Conservation (phyloP, 75 land plant species). For the Selaginella tamariscina region DNA sequence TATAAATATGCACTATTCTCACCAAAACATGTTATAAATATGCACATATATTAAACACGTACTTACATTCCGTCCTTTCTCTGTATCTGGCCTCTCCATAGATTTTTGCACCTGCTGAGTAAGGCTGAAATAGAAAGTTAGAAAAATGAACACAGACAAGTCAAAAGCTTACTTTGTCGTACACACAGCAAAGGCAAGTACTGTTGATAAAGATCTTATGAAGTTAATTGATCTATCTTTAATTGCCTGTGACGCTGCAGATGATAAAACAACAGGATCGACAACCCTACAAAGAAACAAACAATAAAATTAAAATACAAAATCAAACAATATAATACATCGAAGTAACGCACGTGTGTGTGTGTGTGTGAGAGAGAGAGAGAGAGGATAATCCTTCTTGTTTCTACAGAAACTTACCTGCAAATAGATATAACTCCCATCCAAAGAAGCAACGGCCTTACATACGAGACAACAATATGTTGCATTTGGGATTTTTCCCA, state of each 20-base stretch:
- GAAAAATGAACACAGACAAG: neutral
- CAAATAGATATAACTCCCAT: neutral
- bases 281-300: neutral
- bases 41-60: no score
- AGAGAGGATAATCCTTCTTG: no score
- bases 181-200: conserved; percentile 3
- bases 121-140: neutral
- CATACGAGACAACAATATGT: neutral
- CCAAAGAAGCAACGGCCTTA: neutral
- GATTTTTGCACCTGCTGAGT: neutral
- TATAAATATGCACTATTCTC: no score
- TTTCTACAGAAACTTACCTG: no score
- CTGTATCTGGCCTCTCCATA: neutral
- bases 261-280: conserved; percentile 4
- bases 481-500: neutral
- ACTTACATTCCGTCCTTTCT: neutral
- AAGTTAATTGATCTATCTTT: neutral
- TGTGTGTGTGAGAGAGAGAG: no score
- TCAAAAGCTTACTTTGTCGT: neutral
- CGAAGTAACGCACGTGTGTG: no score
- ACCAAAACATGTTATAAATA: no score
- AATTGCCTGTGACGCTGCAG: neutral
- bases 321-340: no score
- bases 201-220: neutral
- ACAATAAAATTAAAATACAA: neutral